A percentile compares a stretch with the other conserved stretches of the same genome.
phyloP scores from a whole-genome alignment of 306 rosid genomes.

The Malus sieversii region DNA sequence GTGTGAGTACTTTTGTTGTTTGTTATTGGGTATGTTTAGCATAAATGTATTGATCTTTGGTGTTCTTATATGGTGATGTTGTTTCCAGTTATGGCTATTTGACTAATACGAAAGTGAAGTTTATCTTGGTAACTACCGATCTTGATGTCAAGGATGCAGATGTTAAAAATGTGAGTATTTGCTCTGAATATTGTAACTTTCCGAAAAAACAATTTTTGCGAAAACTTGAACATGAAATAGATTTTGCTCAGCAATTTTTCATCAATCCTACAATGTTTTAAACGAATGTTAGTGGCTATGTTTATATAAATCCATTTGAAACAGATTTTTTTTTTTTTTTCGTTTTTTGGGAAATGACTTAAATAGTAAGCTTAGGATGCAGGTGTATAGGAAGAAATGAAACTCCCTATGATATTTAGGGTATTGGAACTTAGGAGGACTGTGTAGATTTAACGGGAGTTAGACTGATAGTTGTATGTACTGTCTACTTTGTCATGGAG shows the following conservation, averaged over 20 bases:
- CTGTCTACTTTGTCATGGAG: not conserved
- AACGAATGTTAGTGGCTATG: not conserved
- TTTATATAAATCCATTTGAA: not conserved
- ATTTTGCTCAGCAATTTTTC: not conserved
- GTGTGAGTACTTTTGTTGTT: constrained; percentile 52
- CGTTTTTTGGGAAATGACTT: not conserved
- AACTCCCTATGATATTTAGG: not conserved
- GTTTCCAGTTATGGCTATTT: constrained; percentile 77
- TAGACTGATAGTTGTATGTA: not conserved
- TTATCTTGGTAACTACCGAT: constrained; percentile 88
- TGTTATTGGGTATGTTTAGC: not conserved
- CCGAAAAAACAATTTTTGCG: too few relatives aligned
- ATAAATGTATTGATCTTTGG: not conserved
- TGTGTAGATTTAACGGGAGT: not conserved
- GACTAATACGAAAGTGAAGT: constrained; percentile 94
- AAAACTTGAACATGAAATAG: too few relatives aligned
- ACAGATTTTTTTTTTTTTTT: not conserved
- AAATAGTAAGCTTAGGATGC: not conserved
- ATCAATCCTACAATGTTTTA: not conserved
- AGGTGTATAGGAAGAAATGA: not conserved
- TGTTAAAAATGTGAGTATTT: constrained; percentile 72
- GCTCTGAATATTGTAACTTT: not conserved
- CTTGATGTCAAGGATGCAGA: constrained; percentile 84
- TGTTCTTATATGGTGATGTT: not conserved
- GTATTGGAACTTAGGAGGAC: not conserved